phyloP scores from a whole-genome alignment of 2,329 filamentous ascomycete species.

The Penicillium olsonii region DNA sequence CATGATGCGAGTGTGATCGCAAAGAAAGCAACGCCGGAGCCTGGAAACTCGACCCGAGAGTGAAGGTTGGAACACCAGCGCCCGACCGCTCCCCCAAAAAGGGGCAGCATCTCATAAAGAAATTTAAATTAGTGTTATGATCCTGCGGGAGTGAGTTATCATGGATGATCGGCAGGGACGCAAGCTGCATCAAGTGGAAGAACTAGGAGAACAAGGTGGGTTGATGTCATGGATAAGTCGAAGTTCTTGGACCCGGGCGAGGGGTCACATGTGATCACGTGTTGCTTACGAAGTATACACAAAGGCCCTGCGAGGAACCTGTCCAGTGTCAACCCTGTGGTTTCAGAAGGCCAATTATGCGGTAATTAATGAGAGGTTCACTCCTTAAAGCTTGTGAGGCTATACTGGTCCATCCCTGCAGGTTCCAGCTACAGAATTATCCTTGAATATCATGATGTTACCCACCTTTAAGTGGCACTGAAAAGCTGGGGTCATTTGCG shows the following conservation, averaged over 20 bases:
- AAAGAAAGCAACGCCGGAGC: conserved; percentile 1
- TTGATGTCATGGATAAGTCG: conserved; percentile 13
- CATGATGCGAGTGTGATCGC: conserved; percentile 1
- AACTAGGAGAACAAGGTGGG: conserved; percentile 1
- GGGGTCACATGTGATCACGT: conserved; percentile 9
- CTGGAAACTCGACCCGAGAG: conserved; percentile 10
- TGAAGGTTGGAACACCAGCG: conserved; percentile 7
- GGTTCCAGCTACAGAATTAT: too few relatives aligned
- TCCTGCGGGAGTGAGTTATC: not conserved
- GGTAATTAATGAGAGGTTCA: too few relatives aligned
- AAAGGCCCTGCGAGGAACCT: too few relatives aligned
- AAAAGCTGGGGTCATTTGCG: too few relatives aligned
- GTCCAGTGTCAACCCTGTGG: too few relatives aligned
- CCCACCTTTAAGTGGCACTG: too few relatives aligned
- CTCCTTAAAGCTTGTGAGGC: too few relatives aligned
- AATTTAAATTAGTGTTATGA: not conserved
- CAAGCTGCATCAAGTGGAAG: not conserved
- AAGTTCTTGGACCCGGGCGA: conserved; percentile 5
- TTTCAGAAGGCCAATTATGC: too few relatives aligned
- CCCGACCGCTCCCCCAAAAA: not conserved
- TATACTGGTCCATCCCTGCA: too few relatives aligned
- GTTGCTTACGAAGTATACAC: not conserved
- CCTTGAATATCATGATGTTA: too few relatives aligned
- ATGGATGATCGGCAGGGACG: not conserved
- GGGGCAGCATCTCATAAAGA: not conserved